Evolutionary conservation across 2,329 filamentous ascomycete genomes (phyloP).

Genomic region (Diplodia corticola): DNA sequence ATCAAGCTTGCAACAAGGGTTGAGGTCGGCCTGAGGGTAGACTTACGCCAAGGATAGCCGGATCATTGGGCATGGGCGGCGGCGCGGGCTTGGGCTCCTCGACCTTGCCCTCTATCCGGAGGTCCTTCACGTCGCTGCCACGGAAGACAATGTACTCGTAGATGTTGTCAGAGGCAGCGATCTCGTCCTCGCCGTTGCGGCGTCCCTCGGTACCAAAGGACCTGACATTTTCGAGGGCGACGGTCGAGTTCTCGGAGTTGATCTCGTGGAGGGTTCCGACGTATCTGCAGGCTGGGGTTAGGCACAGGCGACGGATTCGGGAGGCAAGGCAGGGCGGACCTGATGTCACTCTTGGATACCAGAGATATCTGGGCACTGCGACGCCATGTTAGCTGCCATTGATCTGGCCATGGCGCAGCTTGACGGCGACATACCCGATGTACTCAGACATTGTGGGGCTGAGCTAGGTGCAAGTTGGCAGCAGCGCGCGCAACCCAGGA

Average conservation of each 20-base stretch:
- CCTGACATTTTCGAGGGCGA: constrained; percentile 93
- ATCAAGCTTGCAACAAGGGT: constrained; percentile 60
- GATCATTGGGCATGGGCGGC: constrained; percentile 84
- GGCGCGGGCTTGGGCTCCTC: constrained; percentile 71
- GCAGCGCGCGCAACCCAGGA: constrained; percentile 5
- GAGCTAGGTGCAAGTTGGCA: constrained; percentile 18
- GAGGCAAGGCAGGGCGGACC: constrained; percentile 60
- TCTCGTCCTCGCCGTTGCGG: constrained; percentile 75
- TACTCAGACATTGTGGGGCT: constrained; percentile 58
- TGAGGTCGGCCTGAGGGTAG: constrained; percentile 12
- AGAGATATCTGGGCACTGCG: constrained; percentile 87
- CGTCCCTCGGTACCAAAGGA: constrained; percentile 95
- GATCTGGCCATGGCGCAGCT: constrained; percentile 26
- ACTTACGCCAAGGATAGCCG: constrained; percentile 96
- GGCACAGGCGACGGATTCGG: neutral
- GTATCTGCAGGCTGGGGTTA: constrained; percentile 62
- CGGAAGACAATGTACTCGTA: constrained; percentile 99
- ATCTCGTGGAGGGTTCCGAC: constrained; percentile 96
- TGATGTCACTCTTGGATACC: constrained; percentile 96
- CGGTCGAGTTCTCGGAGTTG: constrained; percentile 94
- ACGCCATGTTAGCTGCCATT: constrained; percentile 38
- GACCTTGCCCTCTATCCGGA: constrained; percentile 84
- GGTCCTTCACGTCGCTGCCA: constrained; percentile 96
- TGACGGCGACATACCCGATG: constrained; percentile 55
- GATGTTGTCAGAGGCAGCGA: constrained; percentile 78